Evolutionary conservation across 164 flowering plant genomes (phyloP), one percentile per base, ranked within the genome.

Genomic region (Taxillus chinensis): DNA sequence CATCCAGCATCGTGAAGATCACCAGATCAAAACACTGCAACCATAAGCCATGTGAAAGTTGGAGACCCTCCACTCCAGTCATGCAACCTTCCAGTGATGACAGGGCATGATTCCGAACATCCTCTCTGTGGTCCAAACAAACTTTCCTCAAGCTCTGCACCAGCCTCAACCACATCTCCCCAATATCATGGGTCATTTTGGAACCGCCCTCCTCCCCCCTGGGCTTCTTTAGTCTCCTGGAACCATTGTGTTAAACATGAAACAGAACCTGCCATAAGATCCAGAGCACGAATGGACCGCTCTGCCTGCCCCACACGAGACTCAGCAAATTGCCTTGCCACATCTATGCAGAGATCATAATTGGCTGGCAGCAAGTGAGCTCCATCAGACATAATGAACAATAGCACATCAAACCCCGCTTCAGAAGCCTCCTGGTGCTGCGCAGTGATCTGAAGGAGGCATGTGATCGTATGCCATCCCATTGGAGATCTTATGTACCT

Each of bases 301-400:
- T 69, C 78, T 12, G 65, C 70, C 61, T 71, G 67, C 8, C 78
- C 79, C 59, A 76, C 77, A 42, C 82, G 79, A 64, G 82, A 79
- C 69, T 76, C 82, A n/a, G 79, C 82, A 74, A 79, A 79, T 62
- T 79, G 79, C 55, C 82, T 79, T 46, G 79, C 66, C 3, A 79
- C 75, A 67, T 79, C 82, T 7, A 69, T 48, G 56, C 79, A 76
- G 5, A 74, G 72, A 63, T 68, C 67, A 56, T 64, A 79, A 60
- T 79, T 79, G 9, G 77, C 71, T 45, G 82, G 79, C 63, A 74
- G 61, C 45, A 79, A 49, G 62, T 79, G 76, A 2, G 72, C 71
- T 17, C 78, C 82, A 48, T 75, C 79, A 65, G 79, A 73, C 82
- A 79, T 76, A n/a, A 79, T 79, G 49, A 74, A 79, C 5, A 51